Evolutionary conservation across 1,284 basidiomycete genomes (phyloP).

Genomic region (Ustilago bromivora): DNA sequence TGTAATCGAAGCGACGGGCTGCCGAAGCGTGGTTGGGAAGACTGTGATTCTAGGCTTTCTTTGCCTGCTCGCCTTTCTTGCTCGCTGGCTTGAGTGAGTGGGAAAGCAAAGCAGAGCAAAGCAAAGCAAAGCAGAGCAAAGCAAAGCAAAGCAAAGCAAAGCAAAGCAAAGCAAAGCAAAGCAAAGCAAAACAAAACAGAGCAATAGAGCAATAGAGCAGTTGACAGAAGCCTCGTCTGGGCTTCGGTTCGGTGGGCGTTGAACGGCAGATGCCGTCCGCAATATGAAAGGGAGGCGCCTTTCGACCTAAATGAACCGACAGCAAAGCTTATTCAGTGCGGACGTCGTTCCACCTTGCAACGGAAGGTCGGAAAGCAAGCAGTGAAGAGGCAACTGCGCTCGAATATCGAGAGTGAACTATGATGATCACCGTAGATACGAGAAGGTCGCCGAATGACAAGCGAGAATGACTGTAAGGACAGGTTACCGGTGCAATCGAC

Average conservation of each 20-base stretch:
- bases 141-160: background rate
- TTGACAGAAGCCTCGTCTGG: constrained; percentile 14
- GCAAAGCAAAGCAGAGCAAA: background rate
- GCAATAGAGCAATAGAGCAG: constrained; percentile 1
- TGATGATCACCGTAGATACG: background rate
- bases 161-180: background rate
- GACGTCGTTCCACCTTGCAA: constrained; percentile 21
- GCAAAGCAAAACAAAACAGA: background rate
- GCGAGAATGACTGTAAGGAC: background rate
- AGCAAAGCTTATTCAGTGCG: constrained; percentile 20
- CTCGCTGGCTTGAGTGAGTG: constrained; percentile 1
- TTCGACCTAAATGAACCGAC: constrained; percentile 8
- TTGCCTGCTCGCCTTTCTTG: constrained; percentile 7
- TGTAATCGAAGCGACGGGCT: constrained; percentile 7
- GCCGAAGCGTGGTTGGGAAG: constrained; percentile 16
- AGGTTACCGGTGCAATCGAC: background rate
- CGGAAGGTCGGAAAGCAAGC: background rate
- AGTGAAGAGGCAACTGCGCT: background rate
- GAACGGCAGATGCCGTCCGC: constrained; percentile 37
- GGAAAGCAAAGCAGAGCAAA: background rate
- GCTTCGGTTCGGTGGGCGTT: constrained; percentile 43
- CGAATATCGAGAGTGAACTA: background rate
- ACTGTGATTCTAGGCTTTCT: constrained; percentile 6
- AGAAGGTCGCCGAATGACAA: background rate
- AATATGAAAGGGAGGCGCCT: constrained; percentile 21